Evolutionary conservation across 345 rosid genomes (phyloP), one percentile per base, ranked within the genome.

Genomic region (Salix dunnii): DNA sequence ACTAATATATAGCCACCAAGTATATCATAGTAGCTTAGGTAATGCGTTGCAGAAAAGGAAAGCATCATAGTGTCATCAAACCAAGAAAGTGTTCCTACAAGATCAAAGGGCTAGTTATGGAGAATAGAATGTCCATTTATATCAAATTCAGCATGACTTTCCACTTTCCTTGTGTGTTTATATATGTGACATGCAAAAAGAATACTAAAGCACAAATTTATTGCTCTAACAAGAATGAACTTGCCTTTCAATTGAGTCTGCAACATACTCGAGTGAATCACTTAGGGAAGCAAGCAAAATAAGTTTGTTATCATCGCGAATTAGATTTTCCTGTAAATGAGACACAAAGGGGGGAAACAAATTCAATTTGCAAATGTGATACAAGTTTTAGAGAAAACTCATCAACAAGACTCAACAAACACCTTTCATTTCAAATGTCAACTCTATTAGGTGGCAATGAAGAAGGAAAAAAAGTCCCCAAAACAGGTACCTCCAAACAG

Each of bases 191-290:
- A 74, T 75, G 73, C 35, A n/a, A 13, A 23, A 42, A 75, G n/a
- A 74, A 76, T 13, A 80, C 27, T 70, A 20, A 46, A n/a, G 66
- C 25, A 55, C 58, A 55, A 28, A 78, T 20, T 46, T 28, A 55
- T 12, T 11, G 38, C 64, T 65, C 31, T 64, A 71, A 72, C 30
- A 16, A 17, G 27, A 33, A 31, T 10, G 46, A 71, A 75, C 90
- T 88, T 86, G 87, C 99, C 98, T 92, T 86, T 94, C 94, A 77
- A 96, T 94, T 70, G 99, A 96, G 74, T 91, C 97, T n/a, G 98
- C 99, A 77, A 92, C 91, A 79, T 89, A 96, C 82, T 96, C 98
- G 82, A 92, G 89, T 21, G 99, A 96, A 90, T 96, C 97, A 83
- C 98, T 90, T 64, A 96, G 91, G 62, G 98, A 96, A 71, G 99